Evolutionary conservation across 106 monocot species (phyloP).

Genomic region (Dendrobium chrysotoxum): DNA sequence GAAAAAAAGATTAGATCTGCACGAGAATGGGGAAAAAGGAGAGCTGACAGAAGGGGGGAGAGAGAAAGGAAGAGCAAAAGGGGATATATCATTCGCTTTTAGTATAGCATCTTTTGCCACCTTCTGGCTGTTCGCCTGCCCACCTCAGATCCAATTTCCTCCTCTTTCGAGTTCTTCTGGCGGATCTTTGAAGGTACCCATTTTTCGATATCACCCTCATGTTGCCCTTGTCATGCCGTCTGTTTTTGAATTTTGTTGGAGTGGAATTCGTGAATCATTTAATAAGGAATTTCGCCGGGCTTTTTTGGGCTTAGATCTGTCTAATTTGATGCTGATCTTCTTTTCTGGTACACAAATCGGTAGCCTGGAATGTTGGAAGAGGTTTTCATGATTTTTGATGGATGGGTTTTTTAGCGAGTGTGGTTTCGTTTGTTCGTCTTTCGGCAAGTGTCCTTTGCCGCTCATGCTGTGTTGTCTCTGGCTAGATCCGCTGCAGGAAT

Average conservation of each 20-base stretch:
- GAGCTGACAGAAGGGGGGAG: neutral
- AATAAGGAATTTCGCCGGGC: neutral
- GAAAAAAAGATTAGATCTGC: neutral
- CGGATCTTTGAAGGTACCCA: slow-evolving; percentile 4
- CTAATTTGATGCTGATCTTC: neutral
- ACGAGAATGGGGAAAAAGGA: neutral
- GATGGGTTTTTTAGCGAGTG: neutral
- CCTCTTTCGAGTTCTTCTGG: neutral
- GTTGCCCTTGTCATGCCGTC: neutral
- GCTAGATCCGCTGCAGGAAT: neutral
- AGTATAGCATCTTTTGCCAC: neutral
- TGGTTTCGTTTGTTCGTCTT: neutral
- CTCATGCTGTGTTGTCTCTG: neutral
- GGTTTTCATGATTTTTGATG: neutral
- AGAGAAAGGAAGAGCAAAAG: neutral
- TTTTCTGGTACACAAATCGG: neutral
- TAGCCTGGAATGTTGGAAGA: neutral
- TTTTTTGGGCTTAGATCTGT: slow-evolving; percentile 1
- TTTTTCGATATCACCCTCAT: neutral
- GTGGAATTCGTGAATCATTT: slow-evolving; percentile 1
- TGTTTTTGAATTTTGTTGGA: neutral
- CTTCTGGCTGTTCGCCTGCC: neutral
- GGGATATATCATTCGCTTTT: slow-evolving; percentile 3
- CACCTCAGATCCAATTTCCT: slow-evolving; percentile 1
- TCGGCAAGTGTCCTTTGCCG: neutral